These are phyloP conservation scores for Spergularia marina DNA, from an alignment of 148 eudicot genomes.

Conservation along the genomic window DNA sequence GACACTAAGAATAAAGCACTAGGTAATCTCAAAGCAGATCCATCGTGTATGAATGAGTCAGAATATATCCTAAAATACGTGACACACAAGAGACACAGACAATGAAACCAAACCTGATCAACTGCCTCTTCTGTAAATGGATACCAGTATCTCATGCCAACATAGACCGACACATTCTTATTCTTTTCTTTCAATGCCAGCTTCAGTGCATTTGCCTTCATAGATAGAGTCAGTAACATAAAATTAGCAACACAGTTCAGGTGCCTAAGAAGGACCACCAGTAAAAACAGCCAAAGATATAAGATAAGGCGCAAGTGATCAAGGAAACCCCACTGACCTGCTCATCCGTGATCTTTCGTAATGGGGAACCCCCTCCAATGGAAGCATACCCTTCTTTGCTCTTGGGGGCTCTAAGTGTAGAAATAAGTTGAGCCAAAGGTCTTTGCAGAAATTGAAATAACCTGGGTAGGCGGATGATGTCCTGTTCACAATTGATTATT, in stretches of 20 bases:
- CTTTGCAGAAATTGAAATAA: slow-evolving; percentile 80
- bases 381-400: slow-evolving; percentile 98
- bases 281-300: not conserved
- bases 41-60: not conserved
- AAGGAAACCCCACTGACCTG: slow-evolving; percentile 49
- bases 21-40: not conserved
- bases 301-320: not conserved
- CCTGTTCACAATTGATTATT: slow-evolving; percentile 44
- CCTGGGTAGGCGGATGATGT: slow-evolving; percentile 91
- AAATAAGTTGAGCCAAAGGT: slow-evolving; percentile 85
- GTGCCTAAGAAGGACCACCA: not conserved
- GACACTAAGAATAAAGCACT: not conserved
- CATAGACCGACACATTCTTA: slow-evolving; percentile 69
- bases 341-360: slow-evolving; percentile 88
- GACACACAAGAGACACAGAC: too few species aligned
- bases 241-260: not conserved
- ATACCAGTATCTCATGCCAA: slow-evolving; percentile 97
- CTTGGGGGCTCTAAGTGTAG: slow-evolving; percentile 82
- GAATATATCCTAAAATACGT: too few species aligned
- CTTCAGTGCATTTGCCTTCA: slow-evolving; percentile 78
- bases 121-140: slow-evolving; percentile 99
- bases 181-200: slow-evolving; percentile 65
- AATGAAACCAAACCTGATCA: slow-evolving; percentile 48
- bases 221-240: slow-evolving; percentile 2
- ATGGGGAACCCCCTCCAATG: slow-evolving; percentile 96